phyloP scores from a whole-genome alignment of 2,329 filamentous ascomycete genomes.

The Clathrospora elynae region DNA sequence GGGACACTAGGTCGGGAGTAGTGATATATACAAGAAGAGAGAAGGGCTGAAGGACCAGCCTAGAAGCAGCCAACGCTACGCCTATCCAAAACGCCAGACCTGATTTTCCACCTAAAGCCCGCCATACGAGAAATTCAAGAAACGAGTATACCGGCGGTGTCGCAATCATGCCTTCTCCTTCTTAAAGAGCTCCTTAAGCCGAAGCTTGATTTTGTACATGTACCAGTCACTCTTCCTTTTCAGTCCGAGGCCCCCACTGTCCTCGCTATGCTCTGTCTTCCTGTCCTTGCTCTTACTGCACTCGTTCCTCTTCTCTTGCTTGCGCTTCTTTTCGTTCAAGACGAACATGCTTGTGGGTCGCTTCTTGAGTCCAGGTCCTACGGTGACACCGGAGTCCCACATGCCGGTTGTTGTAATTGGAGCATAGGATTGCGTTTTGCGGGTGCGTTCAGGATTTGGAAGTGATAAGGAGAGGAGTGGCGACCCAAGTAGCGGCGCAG shows the following conservation, averaged over 20 bases:
- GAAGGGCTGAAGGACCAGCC: background rate
- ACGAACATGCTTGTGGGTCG: slow-evolving; percentile 44
- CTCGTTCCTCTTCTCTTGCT: slow-evolving; percentile 36
- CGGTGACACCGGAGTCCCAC: slow-evolving; percentile 44
- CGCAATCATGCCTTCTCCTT: slow-evolving; percentile 14
- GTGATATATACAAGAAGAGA: slow-evolving; percentile 3
- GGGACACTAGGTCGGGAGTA: background rate
- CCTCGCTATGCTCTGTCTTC: slow-evolving; percentile 25
- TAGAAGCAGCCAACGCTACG: background rate
- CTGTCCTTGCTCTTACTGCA: slow-evolving; percentile 35
- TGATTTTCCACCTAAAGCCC: background rate
- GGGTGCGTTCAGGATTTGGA: slow-evolving; percentile 23
- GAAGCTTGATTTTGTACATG: slow-evolving; percentile 22
- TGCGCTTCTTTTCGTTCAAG: slow-evolving; percentile 40
- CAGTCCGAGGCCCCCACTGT: slow-evolving; percentile 9
- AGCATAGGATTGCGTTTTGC: slow-evolving; percentile 40
- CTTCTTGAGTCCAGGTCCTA: slow-evolving; percentile 33
- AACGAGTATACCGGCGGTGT: background rate
- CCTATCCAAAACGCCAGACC: background rate
- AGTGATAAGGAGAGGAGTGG: slow-evolving; percentile 22
- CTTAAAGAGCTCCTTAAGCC: slow-evolving; percentile 16
- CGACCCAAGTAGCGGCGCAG: slow-evolving; percentile 16
- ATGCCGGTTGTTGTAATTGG: slow-evolving; percentile 43
- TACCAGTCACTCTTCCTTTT: slow-evolving; percentile 23
- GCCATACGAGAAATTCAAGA: background rate